A percentile compares a stretch with the other conserved stretches of the same genome.
Evolutionary conservation across 441 rosid species (phyloP).

Genomic region (Corymbia citriodora): DNA sequence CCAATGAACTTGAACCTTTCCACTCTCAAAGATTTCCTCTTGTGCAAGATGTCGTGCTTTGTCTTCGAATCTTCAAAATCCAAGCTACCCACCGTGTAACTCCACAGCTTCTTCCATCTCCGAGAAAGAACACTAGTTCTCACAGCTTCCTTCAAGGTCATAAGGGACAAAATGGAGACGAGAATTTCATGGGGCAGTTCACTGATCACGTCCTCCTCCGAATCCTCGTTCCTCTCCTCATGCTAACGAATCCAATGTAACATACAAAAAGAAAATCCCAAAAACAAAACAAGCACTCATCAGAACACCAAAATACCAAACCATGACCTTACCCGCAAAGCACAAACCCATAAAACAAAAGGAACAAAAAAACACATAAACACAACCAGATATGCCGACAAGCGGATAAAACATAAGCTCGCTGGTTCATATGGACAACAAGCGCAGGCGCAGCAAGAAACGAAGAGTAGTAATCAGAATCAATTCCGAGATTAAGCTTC

Average conservation of each 20-base stretch:
- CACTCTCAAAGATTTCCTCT: not conserved
- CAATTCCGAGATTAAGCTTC: not conserved
- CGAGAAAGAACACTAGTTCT: slow-evolving; percentile 6
- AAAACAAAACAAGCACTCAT: not conserved
- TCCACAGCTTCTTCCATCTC: slow-evolving; percentile 18
- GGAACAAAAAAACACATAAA: not conserved
- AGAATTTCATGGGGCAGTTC: slow-evolving; percentile 19
- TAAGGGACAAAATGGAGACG: slow-evolving; percentile 7
- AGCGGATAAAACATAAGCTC: not conserved
- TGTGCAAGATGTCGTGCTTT: not conserved
- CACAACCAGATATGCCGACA: not conserved
- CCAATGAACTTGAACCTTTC: slow-evolving; percentile 8
- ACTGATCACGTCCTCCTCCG: not conserved
- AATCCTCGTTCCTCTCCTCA: not conserved
- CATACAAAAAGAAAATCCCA: not conserved
- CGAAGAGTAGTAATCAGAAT: not conserved
- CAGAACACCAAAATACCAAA: not conserved
- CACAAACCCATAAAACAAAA: not conserved
- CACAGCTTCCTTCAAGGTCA: slow-evolving; percentile 17
- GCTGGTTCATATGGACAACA: not conserved
- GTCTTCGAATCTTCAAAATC: not conserved
- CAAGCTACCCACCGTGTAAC: not conserved
- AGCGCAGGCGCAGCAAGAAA: not conserved
- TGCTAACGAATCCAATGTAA: not conserved
- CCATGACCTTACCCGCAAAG: not conserved